A percentile compares a stretch with the other conserved stretches of the same genome.
phyloP scores from a whole-genome alignment of 73 alveolate species.

The Durusdinium trenchii region DNA sequence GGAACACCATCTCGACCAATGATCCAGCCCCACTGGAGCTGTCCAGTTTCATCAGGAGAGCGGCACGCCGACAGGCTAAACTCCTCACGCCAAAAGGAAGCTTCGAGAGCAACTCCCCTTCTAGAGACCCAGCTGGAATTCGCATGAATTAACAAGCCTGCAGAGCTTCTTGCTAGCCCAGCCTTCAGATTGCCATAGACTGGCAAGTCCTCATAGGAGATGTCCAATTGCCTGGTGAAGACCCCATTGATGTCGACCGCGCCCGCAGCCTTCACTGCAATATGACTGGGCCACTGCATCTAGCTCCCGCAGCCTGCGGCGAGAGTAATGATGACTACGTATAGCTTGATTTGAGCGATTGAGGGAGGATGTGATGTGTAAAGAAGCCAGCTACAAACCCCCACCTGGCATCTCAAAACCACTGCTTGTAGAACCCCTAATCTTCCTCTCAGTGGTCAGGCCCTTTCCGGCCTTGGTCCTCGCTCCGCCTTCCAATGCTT shows the following conservation, averaged over 20 bases:
- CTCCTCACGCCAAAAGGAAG: background rate
- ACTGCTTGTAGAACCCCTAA: no score
- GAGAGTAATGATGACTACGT: no score
- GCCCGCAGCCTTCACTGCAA: background rate
- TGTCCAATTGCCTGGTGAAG: background rate
- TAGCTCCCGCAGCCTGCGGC: no score
- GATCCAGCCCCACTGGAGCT: slow-evolving; percentile 22
- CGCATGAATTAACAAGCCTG: background rate
- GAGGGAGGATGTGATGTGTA: no score
- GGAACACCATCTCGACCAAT: background rate
- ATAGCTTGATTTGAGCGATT: no score
- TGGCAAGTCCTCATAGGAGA: background rate
- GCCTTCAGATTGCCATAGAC: background rate
- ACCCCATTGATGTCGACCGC: background rate
- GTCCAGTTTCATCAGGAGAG: background rate
- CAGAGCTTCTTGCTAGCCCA: background rate
- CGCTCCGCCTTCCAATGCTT: no score
- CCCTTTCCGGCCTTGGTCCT: no score
- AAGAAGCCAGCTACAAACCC: no score
- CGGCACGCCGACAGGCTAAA: slow-evolving; percentile 11
- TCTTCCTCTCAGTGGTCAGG: no score
- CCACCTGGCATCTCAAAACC: no score
- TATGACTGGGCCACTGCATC: background rate
- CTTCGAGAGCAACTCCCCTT: background rate
- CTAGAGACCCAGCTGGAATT: background rate